These are phyloP conservation scores for Papiliotrema flavescens DNA, from an alignment of 1,284 basidiomycete genomes.

Conservation along the genomic window DNA sequence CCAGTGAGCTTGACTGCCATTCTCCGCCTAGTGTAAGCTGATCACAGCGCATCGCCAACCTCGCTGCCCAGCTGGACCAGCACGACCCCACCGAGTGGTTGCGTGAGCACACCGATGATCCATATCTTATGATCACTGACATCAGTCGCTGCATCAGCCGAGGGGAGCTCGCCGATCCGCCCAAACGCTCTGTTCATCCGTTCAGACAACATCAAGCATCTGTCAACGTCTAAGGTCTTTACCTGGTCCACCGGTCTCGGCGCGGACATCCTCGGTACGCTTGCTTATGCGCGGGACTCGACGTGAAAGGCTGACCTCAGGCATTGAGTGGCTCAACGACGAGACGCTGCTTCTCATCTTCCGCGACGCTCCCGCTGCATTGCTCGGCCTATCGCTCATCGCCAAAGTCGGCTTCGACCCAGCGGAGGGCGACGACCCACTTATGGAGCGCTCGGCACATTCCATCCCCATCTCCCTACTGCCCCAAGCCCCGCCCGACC, in stretches of 20 bases:
- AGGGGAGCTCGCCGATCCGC: slow-evolving; percentile 24
- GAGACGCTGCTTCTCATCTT: slow-evolving; percentile 40
- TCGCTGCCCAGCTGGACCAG: slow-evolving; percentile 35
- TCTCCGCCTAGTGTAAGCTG: background rate
- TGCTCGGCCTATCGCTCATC: slow-evolving; percentile 36
- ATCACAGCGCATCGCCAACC: slow-evolving; percentile 28
- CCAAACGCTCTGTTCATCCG: slow-evolving; percentile 33
- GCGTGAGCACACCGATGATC: slow-evolving; percentile 13
- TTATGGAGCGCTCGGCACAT: slow-evolving; percentile 40
- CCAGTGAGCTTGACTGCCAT: slow-evolving; percentile 22
- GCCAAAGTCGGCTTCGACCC: slow-evolving; percentile 46
- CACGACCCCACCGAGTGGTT: slow-evolving; percentile 43
- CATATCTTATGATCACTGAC: background rate
- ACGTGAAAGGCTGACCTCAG: slow-evolving; percentile 7
- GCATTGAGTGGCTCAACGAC: slow-evolving; percentile 48
- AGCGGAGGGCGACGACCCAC: slow-evolving; percentile 41
- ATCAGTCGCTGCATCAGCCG: slow-evolving; percentile 32
- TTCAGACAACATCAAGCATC: slow-evolving; percentile 40
- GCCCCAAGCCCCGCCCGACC: slow-evolving; percentile 22
- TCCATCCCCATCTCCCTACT: slow-evolving; percentile 34
- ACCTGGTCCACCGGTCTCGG: slow-evolving; percentile 38
- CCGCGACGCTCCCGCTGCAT: slow-evolving; percentile 28
- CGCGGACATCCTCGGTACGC: slow-evolving; percentile 38
- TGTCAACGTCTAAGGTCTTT: slow-evolving; percentile 43
- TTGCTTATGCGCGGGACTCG: background rate